Conservation (phyloP, 176 grass and related monocot species). For the Zoysia japonica region DNA sequence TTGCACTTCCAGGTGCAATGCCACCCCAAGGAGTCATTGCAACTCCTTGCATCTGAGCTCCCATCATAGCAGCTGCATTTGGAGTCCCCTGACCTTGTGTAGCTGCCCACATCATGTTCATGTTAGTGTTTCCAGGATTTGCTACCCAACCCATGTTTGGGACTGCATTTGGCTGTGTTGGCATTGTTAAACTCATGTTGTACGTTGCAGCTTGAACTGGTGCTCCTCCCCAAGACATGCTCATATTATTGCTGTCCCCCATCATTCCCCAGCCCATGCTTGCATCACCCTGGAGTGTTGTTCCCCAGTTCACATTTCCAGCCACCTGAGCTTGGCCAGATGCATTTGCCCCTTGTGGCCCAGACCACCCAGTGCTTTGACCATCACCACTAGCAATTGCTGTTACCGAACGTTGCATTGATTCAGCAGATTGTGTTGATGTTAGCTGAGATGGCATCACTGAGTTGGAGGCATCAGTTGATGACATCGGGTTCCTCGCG, state of each 20-base stretch:
- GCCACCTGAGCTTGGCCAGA: slow-evolving; percentile 50
- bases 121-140: slow-evolving; percentile 63
- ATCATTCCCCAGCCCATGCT: slow-evolving; percentile 60
- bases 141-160: slow-evolving; percentile 66
- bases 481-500: slow-evolving; percentile 38
- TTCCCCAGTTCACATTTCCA: slow-evolving; percentile 60
- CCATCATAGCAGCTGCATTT: slow-evolving; percentile 55
- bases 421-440: slow-evolving; percentile 38
- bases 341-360: slow-evolving; percentile 56
- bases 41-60: slow-evolving; percentile 67
- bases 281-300: slow-evolving; percentile 55
- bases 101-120: slow-evolving; percentile 60
- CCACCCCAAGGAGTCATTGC: slow-evolving; percentile 55
- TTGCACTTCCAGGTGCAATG: slow-evolving; percentile 58
- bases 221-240: slow-evolving; percentile 58
- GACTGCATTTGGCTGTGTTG: slow-evolving; percentile 54
- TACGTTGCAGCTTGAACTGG: slow-evolving; percentile 60
- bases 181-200: slow-evolving; percentile 70
- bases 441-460: slow-evolving; percentile 39
- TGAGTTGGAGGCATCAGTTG: slow-evolving; percentile 47
- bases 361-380: slow-evolving; percentile 48
- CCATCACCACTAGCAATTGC: slow-evolving; percentile 39
- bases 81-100: slow-evolving; percentile 46
- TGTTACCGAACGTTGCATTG: slow-evolving; percentile 36
- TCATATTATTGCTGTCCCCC: slow-evolving; percentile 64